A percentile compares a stretch with the other conserved stretches of the same genome.
These are phyloP conservation scores for Aphelidium insulamus DNA, from an alignment of 371 early-diverging fungal species.

Conservation along the genomic window DNA sequence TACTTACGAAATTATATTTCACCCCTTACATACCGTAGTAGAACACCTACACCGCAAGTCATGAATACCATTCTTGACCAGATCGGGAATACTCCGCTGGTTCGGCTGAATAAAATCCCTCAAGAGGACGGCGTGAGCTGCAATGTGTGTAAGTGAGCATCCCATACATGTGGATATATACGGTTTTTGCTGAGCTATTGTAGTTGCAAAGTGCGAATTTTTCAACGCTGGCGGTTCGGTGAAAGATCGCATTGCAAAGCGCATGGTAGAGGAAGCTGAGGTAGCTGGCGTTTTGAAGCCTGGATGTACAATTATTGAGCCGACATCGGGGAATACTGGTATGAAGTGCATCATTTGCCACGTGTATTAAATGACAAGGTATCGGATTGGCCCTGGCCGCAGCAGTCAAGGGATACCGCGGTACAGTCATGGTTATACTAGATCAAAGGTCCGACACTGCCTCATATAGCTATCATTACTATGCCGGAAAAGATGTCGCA, in stretches of 20 bases:
- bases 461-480: conserved; percentile 89
- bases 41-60: conserved; percentile 20
- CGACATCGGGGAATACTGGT: conserved; percentile 91
- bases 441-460: too few species aligned
- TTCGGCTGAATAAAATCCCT: conserved; percentile 65
- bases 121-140: conserved; percentile 70
- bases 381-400: conserved; percentile 79
- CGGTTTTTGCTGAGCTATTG: neutral
- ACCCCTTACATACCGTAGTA: neutral
- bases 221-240: conserved; percentile 95
- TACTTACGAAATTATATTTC: neutral
- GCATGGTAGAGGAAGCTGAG: conserved; percentile 90
- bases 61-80: conserved; percentile 62
- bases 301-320: conserved; percentile 81
- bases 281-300: conserved; percentile 65
- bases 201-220: conserved; percentile 92
- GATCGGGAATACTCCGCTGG: conserved; percentile 87
- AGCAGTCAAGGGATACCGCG: conserved; percentile 88
- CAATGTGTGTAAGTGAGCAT: conserved; percentile 56
- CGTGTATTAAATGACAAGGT: conserved; percentile 9
- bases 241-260: conserved; percentile 87
- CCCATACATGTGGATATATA: neutral
- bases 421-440: too few species aligned
- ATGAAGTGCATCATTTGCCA: conserved; percentile 2
- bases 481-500: conserved; percentile 95